A percentile compares a stretch with the other conserved stretches of the same genome.
phyloP scores from a whole-genome alignment of 202 grass and related monocot genomes.

The Brachypodium distachyon region DNA sequence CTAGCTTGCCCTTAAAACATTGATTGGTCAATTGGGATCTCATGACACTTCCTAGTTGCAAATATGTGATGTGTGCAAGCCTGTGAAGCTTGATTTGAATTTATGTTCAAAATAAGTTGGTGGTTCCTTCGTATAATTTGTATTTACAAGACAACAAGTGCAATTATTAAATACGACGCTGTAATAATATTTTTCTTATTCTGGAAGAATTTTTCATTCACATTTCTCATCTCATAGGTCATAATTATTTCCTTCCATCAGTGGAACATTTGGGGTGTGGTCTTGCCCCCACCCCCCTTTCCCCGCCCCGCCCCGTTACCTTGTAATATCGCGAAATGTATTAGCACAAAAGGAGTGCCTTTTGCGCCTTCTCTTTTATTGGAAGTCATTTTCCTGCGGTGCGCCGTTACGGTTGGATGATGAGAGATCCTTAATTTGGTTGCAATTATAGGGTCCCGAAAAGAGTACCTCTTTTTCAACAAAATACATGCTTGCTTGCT shows the following conservation, averaged over 20 bases:
- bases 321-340: not conserved
- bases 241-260: constrained; percentile 5
- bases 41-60: not conserved
- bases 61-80: not conserved
- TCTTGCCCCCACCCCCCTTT: too few relatives aligned
- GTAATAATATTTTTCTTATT: not conserved
- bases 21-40: not conserved
- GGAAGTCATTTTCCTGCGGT: constrained; percentile 26
- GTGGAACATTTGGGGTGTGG: constrained; percentile 3
- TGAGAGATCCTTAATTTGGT: not conserved
- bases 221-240: constrained; percentile 10
- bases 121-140: not conserved
- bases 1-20: not conserved
- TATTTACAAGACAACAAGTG: not conserved
- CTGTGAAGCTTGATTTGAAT: not conserved
- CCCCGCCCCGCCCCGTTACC: too few relatives aligned
- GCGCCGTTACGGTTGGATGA: not conserved
- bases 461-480: not conserved
- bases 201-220: not conserved
- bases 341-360: constrained; percentile 1
- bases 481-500: constrained; percentile 13
- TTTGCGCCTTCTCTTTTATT: not conserved
- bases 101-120: not conserved
- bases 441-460: not conserved
- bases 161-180: not conserved